Evolutionary conservation across 148 eudicot genomes (phyloP).

Genomic region (Rhododendron ferrugineum): DNA sequence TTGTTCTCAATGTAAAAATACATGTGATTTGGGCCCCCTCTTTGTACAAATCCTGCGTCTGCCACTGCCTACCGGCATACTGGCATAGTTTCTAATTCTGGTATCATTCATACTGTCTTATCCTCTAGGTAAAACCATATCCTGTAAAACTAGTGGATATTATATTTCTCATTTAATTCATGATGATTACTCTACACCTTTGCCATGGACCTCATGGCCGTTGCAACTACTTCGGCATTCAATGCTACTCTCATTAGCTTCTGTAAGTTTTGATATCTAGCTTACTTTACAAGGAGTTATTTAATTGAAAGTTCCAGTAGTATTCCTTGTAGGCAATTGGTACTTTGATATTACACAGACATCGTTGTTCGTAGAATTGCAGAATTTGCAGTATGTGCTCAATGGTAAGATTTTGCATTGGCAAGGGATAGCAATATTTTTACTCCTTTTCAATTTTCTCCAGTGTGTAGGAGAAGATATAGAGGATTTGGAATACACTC

Average conservation of each 20-base stretch:
- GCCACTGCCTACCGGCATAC: background rate
- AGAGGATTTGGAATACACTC: conserved; percentile 92
- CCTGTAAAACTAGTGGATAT: background rate
- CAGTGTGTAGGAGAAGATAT: conserved; percentile 99
- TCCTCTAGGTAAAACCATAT: background rate
- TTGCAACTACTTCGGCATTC: background rate
- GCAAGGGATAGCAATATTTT: background rate
- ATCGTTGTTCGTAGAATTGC: background rate
- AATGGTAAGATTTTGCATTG: conserved; percentile 4
- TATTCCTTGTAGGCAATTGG: background rate
- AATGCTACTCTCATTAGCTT: background rate
- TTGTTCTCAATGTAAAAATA: no score
- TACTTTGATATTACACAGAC: background rate
- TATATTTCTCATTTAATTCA: background rate
- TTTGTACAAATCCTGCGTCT: no score
- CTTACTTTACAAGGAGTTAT: background rate
- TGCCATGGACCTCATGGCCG: background rate
- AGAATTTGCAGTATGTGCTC: background rate
- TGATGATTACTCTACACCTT: background rate
- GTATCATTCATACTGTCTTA: background rate
- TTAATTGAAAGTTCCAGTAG: background rate
- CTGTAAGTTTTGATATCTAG: background rate
- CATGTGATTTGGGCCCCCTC: no score
- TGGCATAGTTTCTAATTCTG: background rate
- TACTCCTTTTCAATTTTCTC: conserved; percentile 6